Conservation (phyloP, 352 stramenopile species). For the Globisporangium cystogenes region DNA sequence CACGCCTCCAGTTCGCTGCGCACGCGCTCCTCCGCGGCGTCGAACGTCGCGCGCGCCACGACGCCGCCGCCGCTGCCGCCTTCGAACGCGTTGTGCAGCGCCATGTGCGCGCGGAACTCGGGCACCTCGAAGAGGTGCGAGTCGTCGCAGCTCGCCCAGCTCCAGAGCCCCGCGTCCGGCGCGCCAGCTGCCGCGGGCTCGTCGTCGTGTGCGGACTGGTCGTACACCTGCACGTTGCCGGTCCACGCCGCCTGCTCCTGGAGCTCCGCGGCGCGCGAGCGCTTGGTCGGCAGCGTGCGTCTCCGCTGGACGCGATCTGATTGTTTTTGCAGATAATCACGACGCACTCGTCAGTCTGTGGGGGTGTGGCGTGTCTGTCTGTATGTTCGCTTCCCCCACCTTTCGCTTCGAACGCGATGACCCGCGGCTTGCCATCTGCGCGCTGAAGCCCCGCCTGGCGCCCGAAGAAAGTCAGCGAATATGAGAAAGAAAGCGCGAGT, state of each 20-base stretch:
- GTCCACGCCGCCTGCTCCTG: slow-evolving; percentile 34
- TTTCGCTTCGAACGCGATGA: slow-evolving; percentile 78
- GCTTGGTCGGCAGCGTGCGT: slow-evolving; percentile 6
- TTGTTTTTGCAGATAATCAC: background rate
- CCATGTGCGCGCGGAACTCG: slow-evolving; percentile 72
- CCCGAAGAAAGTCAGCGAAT: background rate
- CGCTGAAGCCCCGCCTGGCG: slow-evolving; percentile 19
- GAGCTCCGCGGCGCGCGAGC: slow-evolving; percentile 12
- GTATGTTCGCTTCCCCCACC: too few relatives aligned
- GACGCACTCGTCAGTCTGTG: background rate
- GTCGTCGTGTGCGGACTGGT: slow-evolving; percentile 27
- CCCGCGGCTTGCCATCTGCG: slow-evolving; percentile 28
- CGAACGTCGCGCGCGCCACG: slow-evolving; percentile 45
- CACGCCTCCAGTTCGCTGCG: slow-evolving; percentile 57
- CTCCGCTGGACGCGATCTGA: slow-evolving; percentile 28
- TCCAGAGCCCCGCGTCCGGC: slow-evolving; percentile 38
- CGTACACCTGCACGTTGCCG: slow-evolving; percentile 58
- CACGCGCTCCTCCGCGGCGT: slow-evolving; percentile 55
- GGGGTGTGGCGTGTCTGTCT: too few relatives aligned
- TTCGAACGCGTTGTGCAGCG: slow-evolving; percentile 82
- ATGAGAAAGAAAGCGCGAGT: too few relatives aligned
- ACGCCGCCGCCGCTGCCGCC: slow-evolving; percentile 39
- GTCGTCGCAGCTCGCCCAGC: slow-evolving; percentile 43
- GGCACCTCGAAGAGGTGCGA: slow-evolving; percentile 63
- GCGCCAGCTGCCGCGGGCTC: background rate